These are phyloP conservation scores for Fusarium mangiferae DNA, from an alignment of 2,329 filamentous ascomycete species.

Conservation along the genomic window DNA sequence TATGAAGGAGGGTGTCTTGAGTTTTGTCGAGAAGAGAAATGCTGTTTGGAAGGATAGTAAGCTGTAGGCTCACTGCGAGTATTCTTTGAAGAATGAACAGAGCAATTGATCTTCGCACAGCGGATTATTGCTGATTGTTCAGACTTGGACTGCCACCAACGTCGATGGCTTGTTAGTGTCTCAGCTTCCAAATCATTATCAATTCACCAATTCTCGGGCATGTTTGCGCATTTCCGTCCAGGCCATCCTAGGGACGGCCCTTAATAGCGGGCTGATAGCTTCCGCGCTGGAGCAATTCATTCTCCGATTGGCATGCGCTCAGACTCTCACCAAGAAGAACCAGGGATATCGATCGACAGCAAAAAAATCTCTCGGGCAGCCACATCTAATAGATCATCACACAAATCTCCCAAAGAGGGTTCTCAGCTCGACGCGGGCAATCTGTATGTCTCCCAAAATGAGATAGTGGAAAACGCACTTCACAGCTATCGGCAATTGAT, in stretches of 20 bases:
- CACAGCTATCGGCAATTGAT: slow-evolving; percentile 22
- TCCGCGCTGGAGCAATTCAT: slow-evolving; percentile 17
- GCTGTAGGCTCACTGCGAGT: slow-evolving; percentile 53
- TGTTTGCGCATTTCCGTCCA: background rate
- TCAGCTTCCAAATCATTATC: background rate
- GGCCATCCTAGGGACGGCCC: slow-evolving; percentile 36
- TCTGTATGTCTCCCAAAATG: slow-evolving; percentile 6
- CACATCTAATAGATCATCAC: slow-evolving; percentile 7
- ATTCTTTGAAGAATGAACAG: background rate
- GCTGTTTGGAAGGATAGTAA: slow-evolving; percentile 74
- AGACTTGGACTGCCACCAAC: slow-evolving; percentile 20
- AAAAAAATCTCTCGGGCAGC: slow-evolving; percentile 4
- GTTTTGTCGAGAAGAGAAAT: slow-evolving; percentile 80
- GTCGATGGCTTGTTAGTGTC: slow-evolving; percentile 25
- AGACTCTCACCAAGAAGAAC: slow-evolving; percentile 1
- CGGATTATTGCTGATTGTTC: too few relatives aligned
- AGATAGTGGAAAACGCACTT: slow-evolving; percentile 11
- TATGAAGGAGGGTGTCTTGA: slow-evolving; percentile 76
- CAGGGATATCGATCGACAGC: slow-evolving; percentile 18
- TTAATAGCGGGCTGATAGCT: slow-evolving; percentile 28
- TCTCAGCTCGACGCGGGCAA: slow-evolving; percentile 23
- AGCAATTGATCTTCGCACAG: background rate
- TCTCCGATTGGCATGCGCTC: slow-evolving; percentile 25
- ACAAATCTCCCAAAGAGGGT: background rate
- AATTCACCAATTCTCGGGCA: background rate